Percentiles rank a stretch among this genome's conserved stretches.
Evolutionary conservation across 176 grass and related monocot genomes (phyloP).

Genomic region (Typha latifolia): DNA sequence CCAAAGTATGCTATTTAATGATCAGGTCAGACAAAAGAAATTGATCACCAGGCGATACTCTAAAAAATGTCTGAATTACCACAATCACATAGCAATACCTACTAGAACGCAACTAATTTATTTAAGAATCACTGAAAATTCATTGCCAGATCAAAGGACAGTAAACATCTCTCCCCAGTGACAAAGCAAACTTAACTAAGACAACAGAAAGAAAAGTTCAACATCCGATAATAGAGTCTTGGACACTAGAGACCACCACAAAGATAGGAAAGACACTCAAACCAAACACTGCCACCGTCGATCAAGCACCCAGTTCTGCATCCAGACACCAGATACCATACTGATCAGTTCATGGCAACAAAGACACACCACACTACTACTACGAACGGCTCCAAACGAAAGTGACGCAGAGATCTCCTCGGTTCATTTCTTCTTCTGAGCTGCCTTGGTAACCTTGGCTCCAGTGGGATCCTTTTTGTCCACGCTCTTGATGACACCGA

Average conservation of each 20-base stretch:
- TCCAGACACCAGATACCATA: slow-evolving; percentile 28
- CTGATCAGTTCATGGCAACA: not conserved
- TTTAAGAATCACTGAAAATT: no score
- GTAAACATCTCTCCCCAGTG: no score
- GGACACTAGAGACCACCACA: not conserved
- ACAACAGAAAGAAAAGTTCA: not conserved
- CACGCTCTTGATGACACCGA: slow-evolving; percentile 14
- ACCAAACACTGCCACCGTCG: slow-evolving; percentile 23
- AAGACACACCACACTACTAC: slow-evolving; percentile 1
- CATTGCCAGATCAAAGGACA: no score
- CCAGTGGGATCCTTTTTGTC: slow-evolving; percentile 23
- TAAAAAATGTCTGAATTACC: no score
- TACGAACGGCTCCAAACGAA: not conserved
- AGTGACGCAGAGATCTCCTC: not conserved
- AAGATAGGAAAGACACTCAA: slow-evolving; percentile 1
- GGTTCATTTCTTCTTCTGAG: slow-evolving; percentile 38
- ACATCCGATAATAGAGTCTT: not conserved
- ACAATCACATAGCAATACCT: no score
- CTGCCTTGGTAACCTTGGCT: slow-evolving; percentile 36
- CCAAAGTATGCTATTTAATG: no score
- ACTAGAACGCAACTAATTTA: no score
- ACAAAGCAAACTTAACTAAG: no score
- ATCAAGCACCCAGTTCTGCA: slow-evolving; percentile 45
- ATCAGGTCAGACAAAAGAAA: no score
- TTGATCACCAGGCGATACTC: no score